Evolutionary conservation across 768 basidiomycete species (phyloP), one percentile per base, ranked within the genome.

Genomic region (Psilocybe tampanensis): DNA sequence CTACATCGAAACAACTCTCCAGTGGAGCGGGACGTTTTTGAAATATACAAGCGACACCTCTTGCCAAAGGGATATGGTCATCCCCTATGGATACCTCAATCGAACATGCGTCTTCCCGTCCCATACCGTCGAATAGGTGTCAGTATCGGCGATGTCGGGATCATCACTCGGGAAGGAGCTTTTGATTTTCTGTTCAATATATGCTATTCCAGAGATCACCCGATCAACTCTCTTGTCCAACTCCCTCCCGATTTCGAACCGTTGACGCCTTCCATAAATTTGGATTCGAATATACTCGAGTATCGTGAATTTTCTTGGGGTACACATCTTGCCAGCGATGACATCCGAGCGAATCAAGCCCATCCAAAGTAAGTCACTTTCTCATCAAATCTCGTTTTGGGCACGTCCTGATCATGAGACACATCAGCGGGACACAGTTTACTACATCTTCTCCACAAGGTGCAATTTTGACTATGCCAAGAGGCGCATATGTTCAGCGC

Each of bases 101-200:
- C 68, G 12, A 68, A 68, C 24, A 55, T 55, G 26, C 60, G 55
- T 15, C 58, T 69, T n/a, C 69, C 70, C 63, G 44, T 68, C 67
- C 54, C 64, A 53, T 53, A 56, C 26, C 52, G 60, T 3, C 56
- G 50, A 4, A 44, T 55, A 15, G 76, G 75, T 0, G 65, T 71
- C 33, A 64, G 60, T 39, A 75, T 77, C 39, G 76, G 77, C 5
- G 75, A 78, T 44, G 73, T 78, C n/a, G 74, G 76, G 8, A 65
- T 71, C 15, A 60, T 78, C 29, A 67, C 72, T 23, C 65, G 61
- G 26, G 62, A 66, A 42, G 74, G 75, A 29, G 61, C 55, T 11
- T 77, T 76, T 15, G 74, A 74, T 24, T 67, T 70, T 41, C 69
- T 77, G 43, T 78, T 78, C 62, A 75, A 75, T 56, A 64, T 76